These are phyloP conservation scores for Gaultheria prostrata DNA, from an alignment of 148 eudicot genomes.

Conservation along the genomic window DNA sequence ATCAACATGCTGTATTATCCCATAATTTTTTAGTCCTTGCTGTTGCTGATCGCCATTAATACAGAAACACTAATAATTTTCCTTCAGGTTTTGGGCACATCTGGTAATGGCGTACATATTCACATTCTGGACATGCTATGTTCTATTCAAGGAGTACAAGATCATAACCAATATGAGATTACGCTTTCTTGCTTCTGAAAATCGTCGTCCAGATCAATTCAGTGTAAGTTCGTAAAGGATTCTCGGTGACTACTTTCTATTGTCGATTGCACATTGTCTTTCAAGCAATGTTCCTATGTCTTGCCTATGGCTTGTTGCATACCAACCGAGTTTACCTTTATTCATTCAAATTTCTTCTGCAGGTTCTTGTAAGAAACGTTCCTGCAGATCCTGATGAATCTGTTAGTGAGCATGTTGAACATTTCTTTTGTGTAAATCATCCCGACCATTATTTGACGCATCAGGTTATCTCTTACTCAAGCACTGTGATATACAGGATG, in stretches of 20 bases:
- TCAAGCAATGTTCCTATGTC: neutral
- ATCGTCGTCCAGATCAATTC: constrained; percentile 85
- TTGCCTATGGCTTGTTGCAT: neutral
- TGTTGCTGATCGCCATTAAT: neutral
- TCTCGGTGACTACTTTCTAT: neutral
- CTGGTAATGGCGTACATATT: constrained; percentile 65
- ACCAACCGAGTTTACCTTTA: neutral
- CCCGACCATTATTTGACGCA: constrained; percentile 83
- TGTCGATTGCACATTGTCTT: neutral
- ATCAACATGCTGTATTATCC: neutral
- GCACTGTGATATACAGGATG: constrained; percentile 1
- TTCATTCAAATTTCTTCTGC: constrained; percentile 23
- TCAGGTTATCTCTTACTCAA: constrained; percentile 53
- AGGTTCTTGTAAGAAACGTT: constrained; percentile 96
- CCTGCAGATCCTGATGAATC: constrained; percentile 96
- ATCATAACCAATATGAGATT: constrained; percentile 64
- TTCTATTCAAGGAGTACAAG: constrained; percentile 73
- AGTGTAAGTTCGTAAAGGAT: constrained; percentile 25
- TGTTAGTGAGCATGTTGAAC: constrained; percentile 91
- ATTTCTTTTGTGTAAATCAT: constrained; percentile 95
- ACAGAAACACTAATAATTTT: neutral
- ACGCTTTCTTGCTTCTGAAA: constrained; percentile 69
- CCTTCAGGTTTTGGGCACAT: constrained; percentile 82
- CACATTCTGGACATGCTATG: constrained; percentile 79
- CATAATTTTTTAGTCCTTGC: neutral